Conservation (phyloP, 164 flowering plant genomes). For the Warburgia ugandensis region DNA sequence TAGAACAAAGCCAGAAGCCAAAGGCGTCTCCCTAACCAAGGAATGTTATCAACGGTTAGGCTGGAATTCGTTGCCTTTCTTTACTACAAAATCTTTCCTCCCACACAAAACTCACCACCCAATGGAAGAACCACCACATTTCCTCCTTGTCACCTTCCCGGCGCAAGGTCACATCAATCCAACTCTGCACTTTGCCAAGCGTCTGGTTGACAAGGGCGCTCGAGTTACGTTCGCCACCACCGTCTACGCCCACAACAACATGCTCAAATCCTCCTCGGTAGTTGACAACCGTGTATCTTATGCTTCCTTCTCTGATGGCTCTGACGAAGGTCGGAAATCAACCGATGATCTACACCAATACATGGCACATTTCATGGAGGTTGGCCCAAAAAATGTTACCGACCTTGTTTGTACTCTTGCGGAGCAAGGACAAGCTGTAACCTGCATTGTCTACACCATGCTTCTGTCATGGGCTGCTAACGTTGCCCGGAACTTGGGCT, state of each 20-base stretch:
- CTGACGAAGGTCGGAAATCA: conserved; percentile 27
- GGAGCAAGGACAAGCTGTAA: conserved; percentile 10
- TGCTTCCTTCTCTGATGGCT: conserved; percentile 27
- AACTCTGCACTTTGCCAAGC: conserved; percentile 29
- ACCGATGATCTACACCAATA: not conserved
- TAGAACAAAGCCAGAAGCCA: too few relatives aligned
- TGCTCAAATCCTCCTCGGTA: not conserved
- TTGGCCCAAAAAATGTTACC: conserved; percentile 14
- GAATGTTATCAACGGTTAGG: too few relatives aligned
- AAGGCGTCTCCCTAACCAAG: too few relatives aligned
- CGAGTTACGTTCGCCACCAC: conserved; percentile 29
- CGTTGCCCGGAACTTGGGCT: conserved; percentile 20
- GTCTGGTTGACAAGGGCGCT: conserved; percentile 18
- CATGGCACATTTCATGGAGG: conserved; percentile 6
- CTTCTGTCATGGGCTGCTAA: conserved; percentile 31
- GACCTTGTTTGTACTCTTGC: conserved; percentile 3
- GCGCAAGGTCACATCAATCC: conserved; percentile 47
- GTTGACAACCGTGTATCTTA: conserved; percentile 23
- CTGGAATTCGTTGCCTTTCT: too few relatives aligned
- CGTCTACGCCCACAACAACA: conserved; percentile 16
- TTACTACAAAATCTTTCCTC: too few relatives aligned
- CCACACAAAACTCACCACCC: too few relatives aligned
- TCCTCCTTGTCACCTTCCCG: conserved; percentile 24
- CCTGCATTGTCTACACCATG: conserved; percentile 29
- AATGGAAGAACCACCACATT: too few relatives aligned